A percentile compares a stretch with the other conserved stretches of the same genome.
Evolutionary conservation across 352 stramenopile genomes (phyloP).

Genomic region (Globisporangium echinulatum): DNA sequence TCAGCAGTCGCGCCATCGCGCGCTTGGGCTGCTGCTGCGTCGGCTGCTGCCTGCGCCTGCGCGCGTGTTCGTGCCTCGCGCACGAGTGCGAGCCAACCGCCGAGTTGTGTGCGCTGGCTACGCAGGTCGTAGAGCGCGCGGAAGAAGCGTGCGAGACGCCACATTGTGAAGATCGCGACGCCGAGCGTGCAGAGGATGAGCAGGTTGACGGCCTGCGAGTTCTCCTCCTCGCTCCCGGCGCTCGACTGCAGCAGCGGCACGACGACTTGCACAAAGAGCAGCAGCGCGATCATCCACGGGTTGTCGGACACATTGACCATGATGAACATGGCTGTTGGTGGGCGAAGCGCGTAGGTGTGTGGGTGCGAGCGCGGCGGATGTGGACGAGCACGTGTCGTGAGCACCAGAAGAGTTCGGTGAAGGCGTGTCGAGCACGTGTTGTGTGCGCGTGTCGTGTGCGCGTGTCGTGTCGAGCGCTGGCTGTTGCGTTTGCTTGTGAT

Average conservation of each 20-base stretch:
- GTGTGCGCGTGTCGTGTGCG: too few species aligned
- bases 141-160: slow-evolving; percentile 50
- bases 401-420: too few species aligned
- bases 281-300: slow-evolving; percentile 70
- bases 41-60: slow-evolving; percentile 21
- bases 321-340: slow-evolving; percentile 50
- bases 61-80: slow-evolving; percentile 41
- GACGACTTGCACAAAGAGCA: slow-evolving; percentile 73
- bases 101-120: slow-evolving; percentile 9
- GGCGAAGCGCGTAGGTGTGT: background rate
- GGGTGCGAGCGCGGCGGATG: background rate
- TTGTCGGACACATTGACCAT: slow-evolving; percentile 76
- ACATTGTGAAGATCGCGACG: slow-evolving; percentile 47
- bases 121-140: slow-evolving; percentile 40
- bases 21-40: slow-evolving; percentile 27
- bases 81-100: slow-evolving; percentile 47
- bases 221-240: slow-evolving; percentile 40
- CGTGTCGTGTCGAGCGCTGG: too few species aligned
- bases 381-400: too few species aligned
- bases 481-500: too few species aligned
- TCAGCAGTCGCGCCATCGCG: slow-evolving; percentile 16
- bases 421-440: too few species aligned
- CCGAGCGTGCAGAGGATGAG: slow-evolving; percentile 50
- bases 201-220: slow-evolving; percentile 42
- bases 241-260: slow-evolving; percentile 71